phyloP scores from a whole-genome alignment of 257 asterid genomes.

The Scutellaria baicalensis region DNA sequence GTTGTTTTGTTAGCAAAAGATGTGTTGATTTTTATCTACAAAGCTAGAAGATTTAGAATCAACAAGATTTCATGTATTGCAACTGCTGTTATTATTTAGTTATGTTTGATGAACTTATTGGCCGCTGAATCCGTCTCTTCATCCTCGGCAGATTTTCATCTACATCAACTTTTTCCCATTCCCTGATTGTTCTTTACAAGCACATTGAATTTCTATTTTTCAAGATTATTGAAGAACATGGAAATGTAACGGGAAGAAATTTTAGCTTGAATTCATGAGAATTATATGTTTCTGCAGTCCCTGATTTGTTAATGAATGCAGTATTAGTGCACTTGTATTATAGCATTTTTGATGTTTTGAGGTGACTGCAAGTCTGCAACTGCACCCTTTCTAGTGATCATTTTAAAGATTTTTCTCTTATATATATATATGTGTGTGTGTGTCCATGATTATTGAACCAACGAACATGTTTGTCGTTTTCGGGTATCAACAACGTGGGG shows the following conservation, averaged over 20 bases:
- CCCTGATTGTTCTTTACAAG: not conserved
- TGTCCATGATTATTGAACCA: too few species aligned
- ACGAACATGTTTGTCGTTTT: too few species aligned
- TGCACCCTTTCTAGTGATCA: too few species aligned
- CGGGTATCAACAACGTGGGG: too few species aligned
- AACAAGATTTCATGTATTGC: slow-evolving; percentile 9
- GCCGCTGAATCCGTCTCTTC: not conserved
- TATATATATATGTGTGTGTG: too few species aligned
- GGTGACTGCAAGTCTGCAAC: not conserved
- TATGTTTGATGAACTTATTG: not conserved
- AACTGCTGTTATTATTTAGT: slow-evolving; percentile 5
- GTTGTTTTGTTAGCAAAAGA: not conserved
- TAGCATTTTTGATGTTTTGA: not conserved
- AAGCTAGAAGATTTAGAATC: slow-evolving; percentile 15
- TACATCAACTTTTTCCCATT: not conserved
- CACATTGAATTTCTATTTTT: not conserved
- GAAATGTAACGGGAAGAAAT: not conserved
- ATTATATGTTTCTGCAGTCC: not conserved
- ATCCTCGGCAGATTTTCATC: not conserved
- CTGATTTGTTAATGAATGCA: not conserved
- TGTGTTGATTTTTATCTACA: not conserved
- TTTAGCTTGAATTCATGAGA: not conserved
- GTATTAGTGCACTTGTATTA: not conserved
- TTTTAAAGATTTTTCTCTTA: too few species aligned
- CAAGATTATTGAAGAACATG: not conserved